Evolutionary conservation across 768 basidiomycete species (phyloP), one percentile per base, ranked within the genome.

Genomic region (Pleurotus ostreatus): DNA sequence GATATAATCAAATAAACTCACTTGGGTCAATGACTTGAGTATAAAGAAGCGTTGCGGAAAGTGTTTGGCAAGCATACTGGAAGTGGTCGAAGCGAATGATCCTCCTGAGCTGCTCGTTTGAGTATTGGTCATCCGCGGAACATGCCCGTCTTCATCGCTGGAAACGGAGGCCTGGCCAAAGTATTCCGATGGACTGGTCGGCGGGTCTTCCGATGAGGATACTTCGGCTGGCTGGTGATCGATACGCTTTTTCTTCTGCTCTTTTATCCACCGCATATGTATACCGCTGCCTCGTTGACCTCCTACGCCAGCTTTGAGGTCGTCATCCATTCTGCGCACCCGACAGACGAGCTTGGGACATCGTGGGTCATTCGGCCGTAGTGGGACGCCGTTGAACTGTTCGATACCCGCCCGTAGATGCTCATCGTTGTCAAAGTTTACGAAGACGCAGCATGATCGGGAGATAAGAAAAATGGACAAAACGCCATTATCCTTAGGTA

Each of bases 41-140:
- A 98, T 95, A 64, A 97, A 97, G 66, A 85, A 92, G n/a, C 95
- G 85, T 63, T 80, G 81, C 2, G 94, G 93, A 68, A 96, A 98
- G 67, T 92, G 73, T 51, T 75, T 78, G 2, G 75, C 60, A 12
- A 98, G 74, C 62, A 96, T 73, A 65, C 88, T 91, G 18, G 95
- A 97, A 58, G 78, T 89, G 1, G 93, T 94, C 38, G 92, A 94
- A 13, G 88, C 79, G 66, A 78, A 83, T 44, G 90, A 92, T 0
- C 30, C 81, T 18, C 30, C 81, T 18, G 86, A 85, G 61, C 82
- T 84, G 60, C 78, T 78, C 20, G 20, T 82, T 53, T 75, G 77
- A 23, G 51, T 45, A 66, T 70, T 7, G 60, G 58, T 25, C 63
- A 60, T 9, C 57, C 57, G 30, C 41, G 57, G 15, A 59, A 57